Evolutionary conservation across 2,329 filamentous ascomycete genomes (phyloP), one percentile per base, ranked within the genome.

Genomic region (Pestalotiopsis sp.): DNA sequence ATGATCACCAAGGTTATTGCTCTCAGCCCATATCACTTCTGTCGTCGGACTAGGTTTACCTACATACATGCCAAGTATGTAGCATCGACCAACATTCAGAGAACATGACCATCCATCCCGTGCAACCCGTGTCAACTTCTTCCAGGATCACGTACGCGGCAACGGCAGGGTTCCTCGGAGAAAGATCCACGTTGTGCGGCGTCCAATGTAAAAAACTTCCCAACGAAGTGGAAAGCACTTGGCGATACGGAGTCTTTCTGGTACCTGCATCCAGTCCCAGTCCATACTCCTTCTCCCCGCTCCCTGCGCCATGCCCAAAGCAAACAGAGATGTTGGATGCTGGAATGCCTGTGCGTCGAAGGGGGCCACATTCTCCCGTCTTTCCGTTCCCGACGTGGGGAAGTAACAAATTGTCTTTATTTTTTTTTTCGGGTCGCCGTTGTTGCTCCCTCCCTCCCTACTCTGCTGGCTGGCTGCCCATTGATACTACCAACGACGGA

Each of bases 301-400:
- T 52, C 45, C 20, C 45, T 52, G 45, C 45, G 45, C 45, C 45
- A 52, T 52, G 20, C 31, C 31, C n/a, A 62, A 62, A 62, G 38
- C 25, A 36, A 62, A 62, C n/a, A 62, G 25, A 38, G 27, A 36
- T 36, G 31, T 36, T 36, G 31, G 27, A 36, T 36, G 7, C 9
- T 36, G 31, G 31, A 36, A 36, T 25, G 27, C 27, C 31, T 36
- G 23, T 62, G 59, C 59, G 36, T 39, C 14, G 25, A 27, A 36
- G 31, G 31, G 25, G 59, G 27, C 36, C 59, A 27, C 59, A n/a
- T 31, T 38, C 14, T 39, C 59, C 31, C 25, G 27, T 20, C 31
- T 36, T 36, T 17, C 59, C 31, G 59, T 62, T 36, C 59, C 59
- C 31, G 59, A 62, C 59, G 59, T 62, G 59, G 59, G 59, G 59